Evolutionary conservation across 2,329 filamentous ascomycete genomes (phyloP), one percentile per base, ranked within the genome.

Genomic region (Aspergillus piperis): DNA sequence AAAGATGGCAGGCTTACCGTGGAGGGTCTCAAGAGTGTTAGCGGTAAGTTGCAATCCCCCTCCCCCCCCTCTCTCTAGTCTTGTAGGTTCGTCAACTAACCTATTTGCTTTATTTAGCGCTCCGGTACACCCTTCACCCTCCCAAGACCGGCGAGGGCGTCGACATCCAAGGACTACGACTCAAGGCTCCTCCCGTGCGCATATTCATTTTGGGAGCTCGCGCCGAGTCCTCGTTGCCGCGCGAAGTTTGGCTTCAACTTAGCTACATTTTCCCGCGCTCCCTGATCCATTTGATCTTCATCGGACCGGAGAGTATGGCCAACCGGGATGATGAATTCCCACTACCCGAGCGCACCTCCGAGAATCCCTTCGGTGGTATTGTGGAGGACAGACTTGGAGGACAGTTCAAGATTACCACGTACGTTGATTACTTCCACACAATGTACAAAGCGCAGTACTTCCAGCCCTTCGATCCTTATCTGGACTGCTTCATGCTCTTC

Each of bases 401-500:
- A 58, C 89, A 90, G 66, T 88, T 98, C 86, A 99, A 99, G 82
- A 96, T 99, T 71, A 95, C 90, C 75, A 99, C 96, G 0, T 96
- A 93, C 71, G 94, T 98, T 54, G 95, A 99, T 69, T 97, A 99
- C 80, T 99, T 96, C 81, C 94, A 99, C 78, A 98, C 91, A 2
- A 86, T 99, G 68, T 94, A 99, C 80, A 87, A 92, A 74, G 90
- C 94, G 0, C 90, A 92, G 51, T 86, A 93, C 73, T 99, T 98
- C 80, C 87, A 90, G 60, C 95, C 96, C 0, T 97, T 96, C 73
- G 95, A 99, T 73, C 95, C 95, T 0, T 99, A 99, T 80, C 96
- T 99, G 76, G 95, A 99, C 81, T 95, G 91, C 77, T 96, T 99
- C 73, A 88, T 99, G 71, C 85, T 97, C 54, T 99, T 98, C 83